phyloP scores from a whole-genome alignment of 306 rosid species.

The Fragaria iinumae region DNA sequence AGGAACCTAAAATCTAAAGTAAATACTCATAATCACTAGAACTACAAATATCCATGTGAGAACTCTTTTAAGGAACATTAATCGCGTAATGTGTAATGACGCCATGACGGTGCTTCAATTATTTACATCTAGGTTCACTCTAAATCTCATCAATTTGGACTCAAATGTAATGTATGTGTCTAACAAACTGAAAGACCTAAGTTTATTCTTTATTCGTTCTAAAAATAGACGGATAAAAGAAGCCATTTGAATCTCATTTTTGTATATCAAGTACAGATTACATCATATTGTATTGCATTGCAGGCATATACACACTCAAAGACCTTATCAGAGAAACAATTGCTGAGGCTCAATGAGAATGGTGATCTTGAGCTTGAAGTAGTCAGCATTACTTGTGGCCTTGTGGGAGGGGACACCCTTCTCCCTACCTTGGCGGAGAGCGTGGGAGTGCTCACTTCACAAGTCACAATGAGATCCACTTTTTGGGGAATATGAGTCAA shows the following conservation, averaged over 20 bases:
- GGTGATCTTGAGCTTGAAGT: constrained; percentile 18
- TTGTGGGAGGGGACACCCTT: constrained; percentile 24
- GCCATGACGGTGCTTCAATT: neutral
- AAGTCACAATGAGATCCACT: no score
- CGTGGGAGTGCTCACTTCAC: constrained; percentile 6
- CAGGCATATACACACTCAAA: constrained; percentile 18
- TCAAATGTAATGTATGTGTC: neutral
- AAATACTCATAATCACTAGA: neutral
- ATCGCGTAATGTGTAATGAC: no score
- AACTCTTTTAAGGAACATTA: no score
- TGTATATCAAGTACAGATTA: no score
- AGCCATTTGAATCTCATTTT: no score
- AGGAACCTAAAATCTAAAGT: neutral
- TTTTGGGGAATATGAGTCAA: no score
- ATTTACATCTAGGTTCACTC: no score
- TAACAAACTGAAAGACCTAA: no score
- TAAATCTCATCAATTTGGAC: no score
- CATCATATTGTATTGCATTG: neutral
- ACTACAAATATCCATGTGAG: neutral
- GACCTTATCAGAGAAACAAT: constrained; percentile 16
- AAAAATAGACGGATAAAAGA: neutral
- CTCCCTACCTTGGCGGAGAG: constrained; percentile 1
- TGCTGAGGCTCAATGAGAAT: neutral
- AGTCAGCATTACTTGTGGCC: constrained; percentile 26
- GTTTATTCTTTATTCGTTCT: neutral